Conservation (phyloP, 2,329 filamentous ascomycete genomes). For the Leptosphaerulina australis region DNA sequence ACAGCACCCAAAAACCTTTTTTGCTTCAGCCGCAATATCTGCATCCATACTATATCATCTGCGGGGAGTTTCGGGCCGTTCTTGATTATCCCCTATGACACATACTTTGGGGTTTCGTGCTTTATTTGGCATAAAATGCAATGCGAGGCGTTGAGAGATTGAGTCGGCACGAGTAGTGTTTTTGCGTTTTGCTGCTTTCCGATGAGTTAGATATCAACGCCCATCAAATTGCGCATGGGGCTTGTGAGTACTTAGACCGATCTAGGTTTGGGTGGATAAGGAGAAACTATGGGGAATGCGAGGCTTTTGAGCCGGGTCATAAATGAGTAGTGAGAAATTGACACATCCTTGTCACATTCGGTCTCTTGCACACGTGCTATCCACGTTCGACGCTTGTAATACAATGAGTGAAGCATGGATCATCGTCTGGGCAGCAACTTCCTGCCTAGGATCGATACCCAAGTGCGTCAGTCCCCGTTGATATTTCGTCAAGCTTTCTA, state of each 20-base stretch:
- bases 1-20: constrained; percentile 19
- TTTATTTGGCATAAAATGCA: constrained; percentile 15
- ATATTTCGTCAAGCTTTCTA: no score
- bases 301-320: neutral
- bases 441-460: no score
- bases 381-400: no score
- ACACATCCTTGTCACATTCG: constrained; percentile 1
- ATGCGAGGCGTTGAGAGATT: constrained; percentile 17
- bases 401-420: no score
- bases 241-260: constrained; percentile 13
- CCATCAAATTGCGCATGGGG: constrained; percentile 28
- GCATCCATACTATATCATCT: constrained; percentile 28
- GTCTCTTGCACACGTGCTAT: no score
- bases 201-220: constrained; percentile 4
- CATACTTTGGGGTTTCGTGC: constrained; percentile 10
- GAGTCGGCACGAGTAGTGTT: constrained; percentile 10
- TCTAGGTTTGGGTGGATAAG: neutral
- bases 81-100: constrained; percentile 10
- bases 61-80: constrained; percentile 24
- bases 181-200: constrained; percentile 6
- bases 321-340: constrained; percentile 12
- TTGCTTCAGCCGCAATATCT: constrained; percentile 3
- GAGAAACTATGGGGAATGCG: neutral
- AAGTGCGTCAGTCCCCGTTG: no score
- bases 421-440: no score